Base-by-base conservation (phyloP, 176 grass and related monocot genomes). In the Microstegium vimineum region DNA sequence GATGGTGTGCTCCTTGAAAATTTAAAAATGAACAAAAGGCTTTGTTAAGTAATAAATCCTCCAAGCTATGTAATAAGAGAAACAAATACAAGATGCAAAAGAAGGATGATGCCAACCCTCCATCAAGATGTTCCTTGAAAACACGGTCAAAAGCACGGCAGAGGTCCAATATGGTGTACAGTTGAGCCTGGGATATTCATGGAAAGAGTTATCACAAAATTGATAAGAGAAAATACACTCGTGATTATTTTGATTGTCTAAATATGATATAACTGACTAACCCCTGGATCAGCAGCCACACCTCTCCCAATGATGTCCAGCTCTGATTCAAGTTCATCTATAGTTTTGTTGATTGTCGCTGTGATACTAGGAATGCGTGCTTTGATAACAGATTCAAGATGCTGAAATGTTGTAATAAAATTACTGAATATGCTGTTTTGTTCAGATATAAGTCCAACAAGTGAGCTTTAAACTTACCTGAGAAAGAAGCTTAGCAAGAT, bases 51-150 rank as follows among this genome's bases (percentile, higher is more conserved):
- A n/a, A n/a, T n/a, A 76, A 75, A 17, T 26, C 68, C 5, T 41
- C 10, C 22, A 69, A 40, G 22, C 35, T 69, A 23, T 40, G 20
- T 4, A 27, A 3, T 47, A 47, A 46, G 5, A 59, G 6, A 71
- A 17, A 43, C 40, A 67, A n/a, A 62, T 2, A 56, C 22, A 17
- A 57, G 28, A 73, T 60, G 33, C 14, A 13, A 84, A 65, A 68
- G 8, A 31, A 66, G 20, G 37, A 73, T 71, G 57, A 41, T 54
- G 33, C 83, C 64, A 8, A 91, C 92, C 92, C 92, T 86, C 92
- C 92, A 43, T 94, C 92, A 41, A 94, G 86, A 86, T 94, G 92
- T 71, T 94, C 92, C 80, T 94, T 91, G 87, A 94, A 94, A 78
- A 94, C 81, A 41, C 83, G 73, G 78, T 94, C 85, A 77, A 94